Evolutionary conservation across 495 filamentous ascomycete genomes (phyloP), one percentile per base, ranked within the genome.

Genomic region (Aspergillus sclerotiicarbonarius): DNA sequence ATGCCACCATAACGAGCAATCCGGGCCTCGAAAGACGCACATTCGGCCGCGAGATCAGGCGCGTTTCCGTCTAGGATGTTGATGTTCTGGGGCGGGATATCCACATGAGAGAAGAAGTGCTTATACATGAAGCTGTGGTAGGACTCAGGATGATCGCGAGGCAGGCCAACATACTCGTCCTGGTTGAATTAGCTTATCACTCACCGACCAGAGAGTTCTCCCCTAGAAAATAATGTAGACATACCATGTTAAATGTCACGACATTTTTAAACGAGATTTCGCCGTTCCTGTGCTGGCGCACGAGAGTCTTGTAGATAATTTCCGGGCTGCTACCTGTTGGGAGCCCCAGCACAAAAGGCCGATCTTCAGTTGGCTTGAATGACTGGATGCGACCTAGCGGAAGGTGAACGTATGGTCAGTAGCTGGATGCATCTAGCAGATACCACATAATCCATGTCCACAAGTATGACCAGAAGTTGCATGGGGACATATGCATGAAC

Each of bases 81-180:
- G 68, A 92, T 89, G 63, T 91, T 91, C 61, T 79, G 78, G 6
- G 90, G 90, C 57, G 82, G 79, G 56, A 95, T 85, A 65, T 95
- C 89, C 64, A 93, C 86, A 68, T 93, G 90, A 4, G 87, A 89
- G 78, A 95, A 95, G 81, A 93, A 90, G 71, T 93, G 81, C 72
- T 87, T 88, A 79, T 90, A 92, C 90, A 95, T 93, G 77, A 92
- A 95, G 54, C 85, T 87, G 76, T 92, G 90, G 74, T 93, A 93
- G 67, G 84, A 88, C 69, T 92, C 84, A 10, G 90, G 88, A 68
- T 93, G 90, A 60, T 91, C 88, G 58, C 87, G 82, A 30, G 90
- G 87, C 54, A 95, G 82, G 41, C 87, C 87, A 63, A 93, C 86
- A 69, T 93, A 95, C 76, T 95, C 90, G 72, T 93, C 90, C 89